A percentile compares a stretch with the other conserved stretches of the same genome.
phyloP scores from a whole-genome alignment of 352 stramenopile genomes.

The Phytophthora pistaciae region DNA sequence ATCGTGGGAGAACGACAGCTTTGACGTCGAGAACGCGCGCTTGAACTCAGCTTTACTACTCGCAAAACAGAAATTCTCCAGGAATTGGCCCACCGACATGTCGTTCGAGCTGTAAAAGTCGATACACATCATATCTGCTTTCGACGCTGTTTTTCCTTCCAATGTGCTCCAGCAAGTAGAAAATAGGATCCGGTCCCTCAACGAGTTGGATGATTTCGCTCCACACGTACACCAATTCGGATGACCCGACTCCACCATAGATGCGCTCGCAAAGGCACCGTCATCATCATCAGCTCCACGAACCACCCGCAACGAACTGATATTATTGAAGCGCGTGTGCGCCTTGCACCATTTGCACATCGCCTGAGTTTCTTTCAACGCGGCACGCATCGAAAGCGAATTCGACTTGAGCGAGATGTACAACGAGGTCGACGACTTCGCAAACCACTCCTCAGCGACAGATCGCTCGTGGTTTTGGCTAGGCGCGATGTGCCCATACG shows the following conservation, averaged over 20 bases:
- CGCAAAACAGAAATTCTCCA: constrained; percentile 84
- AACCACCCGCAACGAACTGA: constrained; percentile 75
- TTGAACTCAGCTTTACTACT: constrained; percentile 80
- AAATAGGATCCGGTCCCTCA: constrained; percentile 83
- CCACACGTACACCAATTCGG: constrained; percentile 69
- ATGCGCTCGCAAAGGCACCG: constrained; percentile 18
- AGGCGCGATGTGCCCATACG: constrained; percentile 71
- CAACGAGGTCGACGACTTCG: constrained; percentile 80
- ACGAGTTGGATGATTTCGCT: constrained; percentile 57
- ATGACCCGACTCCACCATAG: constrained; percentile 41
- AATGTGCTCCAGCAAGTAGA: constrained; percentile 88
- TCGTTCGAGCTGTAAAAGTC: constrained; percentile 89
- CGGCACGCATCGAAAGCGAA: constrained; percentile 84
- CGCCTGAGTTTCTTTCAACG: constrained; percentile 79
- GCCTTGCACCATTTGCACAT: constrained; percentile 90
- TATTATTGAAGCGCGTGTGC: constrained; percentile 86
- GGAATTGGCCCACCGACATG: constrained; percentile 85
- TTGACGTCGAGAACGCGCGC: constrained; percentile 78
- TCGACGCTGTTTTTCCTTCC: constrained; percentile 77
- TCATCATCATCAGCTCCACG: constrained; percentile 30
- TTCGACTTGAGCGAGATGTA: constrained; percentile 90
- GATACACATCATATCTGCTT: constrained; percentile 91
- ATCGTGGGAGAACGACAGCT: constrained; percentile 88
- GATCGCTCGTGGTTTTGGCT: constrained; percentile 63
- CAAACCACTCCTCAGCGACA: constrained; percentile 85